phyloP scores from a whole-genome alignment of 495 filamentous ascomycete species.

The Tuber magnatum region DNA sequence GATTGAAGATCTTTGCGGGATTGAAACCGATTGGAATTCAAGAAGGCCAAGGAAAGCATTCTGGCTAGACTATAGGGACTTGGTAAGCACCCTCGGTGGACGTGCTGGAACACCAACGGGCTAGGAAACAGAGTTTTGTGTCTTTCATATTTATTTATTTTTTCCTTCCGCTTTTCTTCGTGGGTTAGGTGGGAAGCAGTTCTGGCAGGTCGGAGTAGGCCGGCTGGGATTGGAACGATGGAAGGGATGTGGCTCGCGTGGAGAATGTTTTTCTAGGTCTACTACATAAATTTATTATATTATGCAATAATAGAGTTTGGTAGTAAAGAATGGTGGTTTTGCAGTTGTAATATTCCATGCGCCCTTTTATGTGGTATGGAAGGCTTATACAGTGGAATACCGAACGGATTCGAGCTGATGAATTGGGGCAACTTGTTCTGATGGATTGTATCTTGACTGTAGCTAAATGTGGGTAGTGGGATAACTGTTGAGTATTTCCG shows the following conservation, averaged over 20 bases:
- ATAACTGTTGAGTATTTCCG: background rate
- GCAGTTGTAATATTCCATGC: background rate
- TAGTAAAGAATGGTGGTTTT: background rate
- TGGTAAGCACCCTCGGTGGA: constrained; percentile 78
- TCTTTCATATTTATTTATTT: background rate
- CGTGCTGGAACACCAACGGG: constrained; percentile 23
- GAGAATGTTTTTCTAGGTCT: background rate
- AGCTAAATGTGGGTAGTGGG: background rate
- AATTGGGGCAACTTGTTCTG: background rate
- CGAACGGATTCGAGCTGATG: background rate
- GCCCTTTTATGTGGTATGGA: background rate
- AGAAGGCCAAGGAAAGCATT: constrained; percentile 76
- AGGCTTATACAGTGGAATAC: background rate
- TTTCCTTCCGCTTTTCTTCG: constrained; percentile 2
- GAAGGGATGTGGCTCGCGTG: background rate
- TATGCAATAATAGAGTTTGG: background rate
- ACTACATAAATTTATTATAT: background rate
- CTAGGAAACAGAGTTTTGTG: background rate
- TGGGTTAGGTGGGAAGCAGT: constrained; percentile 6
- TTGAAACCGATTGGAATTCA: constrained; percentile 83
- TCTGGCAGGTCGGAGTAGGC: background rate
- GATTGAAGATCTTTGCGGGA: constrained; percentile 65
- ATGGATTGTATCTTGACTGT: background rate
- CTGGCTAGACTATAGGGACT: constrained; percentile 73
- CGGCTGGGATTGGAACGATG: background rate